A percentile compares a stretch with the other conserved stretches of the same genome.
Conservation (phyloP, 1,139 yeast genomes). For the Suhomyces bokatorum region DNA sequence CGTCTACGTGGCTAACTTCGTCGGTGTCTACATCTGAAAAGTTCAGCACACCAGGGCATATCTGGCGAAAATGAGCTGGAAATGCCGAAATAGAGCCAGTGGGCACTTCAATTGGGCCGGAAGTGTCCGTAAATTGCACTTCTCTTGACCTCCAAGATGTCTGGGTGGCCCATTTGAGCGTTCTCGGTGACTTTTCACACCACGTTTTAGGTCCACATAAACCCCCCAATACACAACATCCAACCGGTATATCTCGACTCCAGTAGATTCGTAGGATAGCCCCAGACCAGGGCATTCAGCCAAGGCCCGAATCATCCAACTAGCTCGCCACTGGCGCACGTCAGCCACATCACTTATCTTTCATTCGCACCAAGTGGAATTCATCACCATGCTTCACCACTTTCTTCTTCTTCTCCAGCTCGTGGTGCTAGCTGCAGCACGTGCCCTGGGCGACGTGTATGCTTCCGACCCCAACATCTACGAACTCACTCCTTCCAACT, state of each 20-base stretch:
- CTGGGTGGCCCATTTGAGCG: neutral
- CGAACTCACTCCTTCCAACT: conserved; percentile 57
- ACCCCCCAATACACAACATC: neutral
- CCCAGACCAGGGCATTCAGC: neutral
- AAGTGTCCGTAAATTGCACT: too few species aligned
- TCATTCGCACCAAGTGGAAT: neutral
- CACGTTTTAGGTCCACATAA: neutral
- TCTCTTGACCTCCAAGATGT: neutral
- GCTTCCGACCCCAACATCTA: conserved; percentile 48
- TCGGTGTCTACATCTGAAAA: conserved; percentile 43
- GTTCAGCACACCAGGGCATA: neutral
- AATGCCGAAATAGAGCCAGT: neutral
- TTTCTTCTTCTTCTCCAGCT: conserved; percentile 11
- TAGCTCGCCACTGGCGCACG: neutral
- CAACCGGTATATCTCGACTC: neutral
- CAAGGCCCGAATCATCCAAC: neutral
- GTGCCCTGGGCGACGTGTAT: conserved; percentile 31
- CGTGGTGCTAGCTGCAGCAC: conserved; percentile 10
- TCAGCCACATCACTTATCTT: neutral
- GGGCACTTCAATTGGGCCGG: too few species aligned
- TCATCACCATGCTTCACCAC: conserved; percentile 6
- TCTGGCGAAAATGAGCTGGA: neutral
- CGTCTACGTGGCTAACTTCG: conserved; percentile 41
- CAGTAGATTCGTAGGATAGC: neutral
- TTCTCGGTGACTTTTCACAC: neutral